phyloP scores from a whole-genome alignment of 148 eudicot genomes.

The Cornus kousa region DNA sequence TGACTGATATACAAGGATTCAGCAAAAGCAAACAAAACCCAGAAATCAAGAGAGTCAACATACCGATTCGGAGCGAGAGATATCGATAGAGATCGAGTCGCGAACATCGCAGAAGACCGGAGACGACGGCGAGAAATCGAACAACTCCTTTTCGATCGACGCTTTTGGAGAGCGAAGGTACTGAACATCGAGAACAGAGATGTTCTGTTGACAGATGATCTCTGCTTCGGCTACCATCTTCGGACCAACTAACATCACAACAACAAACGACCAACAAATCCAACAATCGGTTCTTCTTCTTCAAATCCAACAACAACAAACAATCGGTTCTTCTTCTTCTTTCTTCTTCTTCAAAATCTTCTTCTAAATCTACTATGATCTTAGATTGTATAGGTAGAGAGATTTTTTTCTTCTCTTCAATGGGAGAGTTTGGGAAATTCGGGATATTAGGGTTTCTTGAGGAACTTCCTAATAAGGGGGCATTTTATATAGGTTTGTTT shows the following conservation, averaged over 20 bases:
- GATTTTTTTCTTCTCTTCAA: too few species aligned
- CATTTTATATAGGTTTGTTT: too few species aligned
- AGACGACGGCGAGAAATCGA: slow-evolving; percentile 8
- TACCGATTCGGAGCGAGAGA: slow-evolving; percentile 37
- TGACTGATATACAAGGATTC: not conserved
- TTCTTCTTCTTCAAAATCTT: too few species aligned
- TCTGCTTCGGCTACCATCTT: slow-evolving; percentile 34
- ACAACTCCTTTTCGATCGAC: slow-evolving; percentile 7
- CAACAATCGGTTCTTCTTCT: too few species aligned
- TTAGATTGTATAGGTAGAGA: too few species aligned
- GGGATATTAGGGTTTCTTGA: too few species aligned
- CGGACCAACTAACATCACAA: not conserved
- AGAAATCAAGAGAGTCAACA: not conserved
- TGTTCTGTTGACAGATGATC: slow-evolving; percentile 13
- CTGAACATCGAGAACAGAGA: slow-evolving; percentile 9
- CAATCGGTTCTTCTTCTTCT: too few species aligned
- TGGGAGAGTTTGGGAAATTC: too few species aligned
- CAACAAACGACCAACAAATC: too few species aligned
- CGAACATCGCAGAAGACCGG: not conserved
- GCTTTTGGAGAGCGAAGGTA: slow-evolving; percentile 15
- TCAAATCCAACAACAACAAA: too few species aligned
- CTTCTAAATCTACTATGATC: too few species aligned
- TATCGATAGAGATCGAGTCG: slow-evolving; percentile 18
- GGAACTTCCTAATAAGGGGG: too few species aligned
- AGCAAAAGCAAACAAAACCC: not conserved